Base-by-base conservation (phyloP, 306 rosid species). In the Dicorynia guianensis region DNA sequence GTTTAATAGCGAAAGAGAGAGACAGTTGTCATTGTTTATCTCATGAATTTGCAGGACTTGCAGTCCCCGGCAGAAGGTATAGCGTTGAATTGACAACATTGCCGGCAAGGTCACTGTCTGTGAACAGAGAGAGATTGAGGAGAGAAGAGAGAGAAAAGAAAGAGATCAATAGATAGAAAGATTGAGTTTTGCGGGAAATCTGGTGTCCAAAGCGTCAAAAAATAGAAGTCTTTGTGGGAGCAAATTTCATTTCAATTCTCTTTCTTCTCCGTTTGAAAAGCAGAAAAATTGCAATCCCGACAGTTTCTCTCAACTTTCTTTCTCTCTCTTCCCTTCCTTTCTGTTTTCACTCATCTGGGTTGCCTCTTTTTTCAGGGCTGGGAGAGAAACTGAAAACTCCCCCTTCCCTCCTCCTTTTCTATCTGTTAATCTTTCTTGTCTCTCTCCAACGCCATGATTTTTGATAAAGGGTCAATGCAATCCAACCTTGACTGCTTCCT, bases 401-500 rank as follows among this genome's bases (percentile, higher is more conserved):
- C 70, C 55, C 79, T 69, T 64, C 50, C 43, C 76, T 58, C 65
- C 33, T 65, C 61, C 52, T 52, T 74, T 11, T 67, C 55, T 69
- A 67, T 67, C 62, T 14, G 13, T 50, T 47, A 47, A 2, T 34
- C 46, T 67, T 40, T 30, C 7, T 39, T 12, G 8, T 36, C 4
- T 64, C 17, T 69, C 53, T 18, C 50, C 17, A 47, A 42, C 44
- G 30, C 66, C 35, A 84, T 88, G 97, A 87, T 85, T 62, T 78
- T 81, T 19, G 81, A 84, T 36, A 79, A 85, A 72, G 81, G 69
- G 66, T 80, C 88, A 69, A 86, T 88, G 92, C 87, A 85, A 79
- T 92, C 98, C 18, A 92, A 92, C 75, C 96, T 96, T 11, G 90
- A 90, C 12, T 81, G 91, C 73, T 86, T 96, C 80, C 98, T 96